Evolutionary conservation across 257 asterid genomes (phyloP).

Genomic region (Vinca minor): DNA sequence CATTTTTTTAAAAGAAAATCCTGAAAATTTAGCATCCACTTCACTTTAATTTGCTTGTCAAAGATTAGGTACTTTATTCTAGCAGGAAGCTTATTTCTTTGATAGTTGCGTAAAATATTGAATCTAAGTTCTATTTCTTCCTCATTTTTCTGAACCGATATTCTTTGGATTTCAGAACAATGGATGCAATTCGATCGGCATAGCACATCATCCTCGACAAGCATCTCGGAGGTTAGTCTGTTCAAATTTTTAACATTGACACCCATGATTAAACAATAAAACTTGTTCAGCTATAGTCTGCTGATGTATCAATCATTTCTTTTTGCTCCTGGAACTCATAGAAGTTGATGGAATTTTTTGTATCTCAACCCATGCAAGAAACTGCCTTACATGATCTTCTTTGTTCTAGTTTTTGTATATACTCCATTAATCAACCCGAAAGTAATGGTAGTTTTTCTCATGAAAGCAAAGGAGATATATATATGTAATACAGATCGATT

Average conservation of each 20-base stretch:
- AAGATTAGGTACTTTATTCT: not conserved
- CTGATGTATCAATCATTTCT: not conserved
- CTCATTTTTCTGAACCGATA: not conserved
- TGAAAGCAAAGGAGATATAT: not conserved
- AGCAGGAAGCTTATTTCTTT: not conserved
- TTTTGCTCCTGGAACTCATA: not conserved
- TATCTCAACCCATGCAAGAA: not conserved
- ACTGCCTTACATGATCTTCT: not conserved
- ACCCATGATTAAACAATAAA: not conserved
- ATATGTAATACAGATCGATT: not conserved
- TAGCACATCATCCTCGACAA: slow-evolving; percentile 49
- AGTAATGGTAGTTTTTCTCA: not conserved
- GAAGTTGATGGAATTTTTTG: not conserved
- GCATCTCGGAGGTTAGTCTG: slow-evolving; percentile 58
- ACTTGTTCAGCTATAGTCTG: not conserved
- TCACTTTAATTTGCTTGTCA: not conserved
- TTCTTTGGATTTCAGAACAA: slow-evolving; percentile 32
- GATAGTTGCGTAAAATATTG: not conserved
- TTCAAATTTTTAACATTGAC: not conserved
- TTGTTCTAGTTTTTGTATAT: not conserved
- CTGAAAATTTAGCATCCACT: not conserved
- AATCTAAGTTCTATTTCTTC: not conserved
- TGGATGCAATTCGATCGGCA: slow-evolving; percentile 32
- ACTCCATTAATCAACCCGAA: not conserved
- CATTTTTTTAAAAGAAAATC: too few species aligned